Conservation (phyloP, 805 yeast species). For the Candida koratica region DNA sequence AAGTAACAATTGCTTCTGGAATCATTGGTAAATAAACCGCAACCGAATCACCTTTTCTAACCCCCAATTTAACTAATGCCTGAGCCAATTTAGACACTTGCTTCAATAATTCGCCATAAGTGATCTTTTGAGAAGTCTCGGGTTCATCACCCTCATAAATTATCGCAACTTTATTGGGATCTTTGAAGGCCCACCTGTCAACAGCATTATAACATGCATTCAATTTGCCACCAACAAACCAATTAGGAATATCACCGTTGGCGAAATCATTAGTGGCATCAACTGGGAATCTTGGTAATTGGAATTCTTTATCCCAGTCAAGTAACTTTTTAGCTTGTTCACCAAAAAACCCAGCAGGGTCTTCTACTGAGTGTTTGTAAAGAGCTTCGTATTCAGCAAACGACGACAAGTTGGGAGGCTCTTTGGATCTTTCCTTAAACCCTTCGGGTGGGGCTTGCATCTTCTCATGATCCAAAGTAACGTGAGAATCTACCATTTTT, state of each 20-base stretch:
- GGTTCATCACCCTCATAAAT: slow-evolving; percentile 95
- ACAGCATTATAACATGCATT: slow-evolving; percentile 93
- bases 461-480: slow-evolving; percentile 34
- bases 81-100: slow-evolving; percentile 86
- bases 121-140: slow-evolving; percentile 62
- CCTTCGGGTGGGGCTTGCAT: slow-evolving; percentile 34
- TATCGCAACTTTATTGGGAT: slow-evolving; percentile 79
- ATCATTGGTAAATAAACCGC: slow-evolving; percentile 98
- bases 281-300: slow-evolving; percentile 43
- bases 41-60: slow-evolving; percentile 90
- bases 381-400: slow-evolving; percentile 47
- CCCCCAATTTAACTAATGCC: slow-evolving; percentile 79
- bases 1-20: slow-evolving; percentile 91
- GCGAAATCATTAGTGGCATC: slow-evolving; percentile 45
- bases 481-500: slow-evolving; percentile 20
- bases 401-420: slow-evolving; percentile 45
- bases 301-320: slow-evolving; percentile 53
- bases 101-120: slow-evolving; percentile 81
- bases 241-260: slow-evolving; percentile 72
- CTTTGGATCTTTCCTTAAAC: slow-evolving; percentile 42
- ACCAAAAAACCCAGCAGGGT: slow-evolving; percentile 55
- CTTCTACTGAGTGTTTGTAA: slow-evolving; percentile 54
- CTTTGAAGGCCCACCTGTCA: slow-evolving; percentile 87
- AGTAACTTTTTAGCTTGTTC: slow-evolving; percentile 47
- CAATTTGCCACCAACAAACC: slow-evolving; percentile 92